Percentiles rank a stretch among this genome's conserved stretches.
Evolutionary conservation across 331 rosid genomes (phyloP).

Genomic region (Erythrophleum ivorense): DNA sequence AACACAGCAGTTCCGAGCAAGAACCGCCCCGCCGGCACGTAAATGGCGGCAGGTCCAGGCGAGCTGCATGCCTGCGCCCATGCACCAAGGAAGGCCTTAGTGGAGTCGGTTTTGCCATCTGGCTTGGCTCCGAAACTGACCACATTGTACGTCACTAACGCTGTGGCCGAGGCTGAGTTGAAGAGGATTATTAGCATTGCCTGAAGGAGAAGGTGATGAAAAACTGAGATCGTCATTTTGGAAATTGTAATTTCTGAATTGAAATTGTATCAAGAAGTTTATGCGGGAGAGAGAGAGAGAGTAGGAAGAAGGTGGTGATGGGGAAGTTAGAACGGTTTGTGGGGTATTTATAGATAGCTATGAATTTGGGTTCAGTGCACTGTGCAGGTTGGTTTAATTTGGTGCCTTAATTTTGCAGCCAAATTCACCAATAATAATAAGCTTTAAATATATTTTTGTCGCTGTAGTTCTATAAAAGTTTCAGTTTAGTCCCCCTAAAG

Average conservation of each 20-base stretch:
- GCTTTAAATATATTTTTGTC: too few relatives aligned
- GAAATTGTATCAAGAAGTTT: not conserved
- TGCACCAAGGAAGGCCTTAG: slow-evolving; percentile 49
- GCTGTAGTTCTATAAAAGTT: too few relatives aligned
- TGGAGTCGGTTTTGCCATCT: slow-evolving; percentile 51
- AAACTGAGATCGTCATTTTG: slow-evolving; percentile 25
- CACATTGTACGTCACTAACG: slow-evolving; percentile 39
- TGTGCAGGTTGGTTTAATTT: slow-evolving; percentile 12
- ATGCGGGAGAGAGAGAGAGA: not conserved
- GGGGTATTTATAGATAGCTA: slow-evolving; percentile 43
- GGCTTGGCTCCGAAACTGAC: slow-evolving; percentile 59
- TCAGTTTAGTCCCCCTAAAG: too few relatives aligned
- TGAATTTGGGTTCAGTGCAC: slow-evolving; percentile 5
- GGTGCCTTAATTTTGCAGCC: too few relatives aligned
- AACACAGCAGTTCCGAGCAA: slow-evolving; percentile 42
- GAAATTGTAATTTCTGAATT: slow-evolving; percentile 1
- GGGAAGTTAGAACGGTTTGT: slow-evolving; percentile 44
- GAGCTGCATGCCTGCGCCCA: slow-evolving; percentile 64
- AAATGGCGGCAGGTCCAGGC: not conserved
- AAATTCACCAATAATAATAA: too few relatives aligned
- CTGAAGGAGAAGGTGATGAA: not conserved
- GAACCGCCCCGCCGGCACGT: slow-evolving; percentile 58
- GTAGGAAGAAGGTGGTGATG: slow-evolving; percentile 17
- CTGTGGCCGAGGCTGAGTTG: not conserved
- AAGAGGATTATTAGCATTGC: not conserved